Conservation (phyloP, 2,329 filamentous ascomycete genomes). For the Mariannaea sp. region DNA sequence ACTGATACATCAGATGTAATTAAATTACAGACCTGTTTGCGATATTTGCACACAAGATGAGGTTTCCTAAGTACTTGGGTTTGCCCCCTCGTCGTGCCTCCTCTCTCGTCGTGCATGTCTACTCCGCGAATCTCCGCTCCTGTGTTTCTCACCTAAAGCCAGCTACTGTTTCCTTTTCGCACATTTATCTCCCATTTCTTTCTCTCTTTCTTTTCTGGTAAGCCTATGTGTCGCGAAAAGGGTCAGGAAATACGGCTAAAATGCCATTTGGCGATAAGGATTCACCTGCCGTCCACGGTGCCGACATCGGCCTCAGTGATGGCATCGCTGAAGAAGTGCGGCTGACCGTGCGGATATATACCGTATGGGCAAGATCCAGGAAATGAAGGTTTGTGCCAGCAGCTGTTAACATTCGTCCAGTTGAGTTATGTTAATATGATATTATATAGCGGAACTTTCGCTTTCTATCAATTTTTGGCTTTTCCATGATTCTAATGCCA, state of each 20-base stretch:
- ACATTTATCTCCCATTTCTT: conserved; percentile 1
- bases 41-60: background rate
- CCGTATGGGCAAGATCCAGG: conserved; percentile 30
- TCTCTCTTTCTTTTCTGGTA: conserved; percentile 3
- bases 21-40: background rate
- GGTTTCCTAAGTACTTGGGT: conserved; percentile 6
- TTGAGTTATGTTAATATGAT: background rate
- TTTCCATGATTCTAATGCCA: conserved; percentile 52
- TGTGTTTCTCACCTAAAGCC: conserved; percentile 21
- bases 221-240: background rate
- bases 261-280: conserved; percentile 25
- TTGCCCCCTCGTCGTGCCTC: background rate
- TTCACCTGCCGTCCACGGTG: conserved; percentile 10
- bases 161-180: conserved; percentile 9
- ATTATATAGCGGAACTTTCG: conserved; percentile 49
- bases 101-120: conserved; percentile 3
- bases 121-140: conserved; percentile 4
- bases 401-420: background rate
- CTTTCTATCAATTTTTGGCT: conserved; percentile 53
- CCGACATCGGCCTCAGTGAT: conserved; percentile 1
- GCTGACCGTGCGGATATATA: conserved; percentile 34
- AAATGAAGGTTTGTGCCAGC: conserved; percentile 28
- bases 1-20: background rate
- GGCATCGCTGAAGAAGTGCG: conserved; percentile 25
- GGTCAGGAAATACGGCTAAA: background rate